Evolutionary conservation across 768 basidiomycete genomes (phyloP).

Genomic region (Hygrocybe punicea): DNA sequence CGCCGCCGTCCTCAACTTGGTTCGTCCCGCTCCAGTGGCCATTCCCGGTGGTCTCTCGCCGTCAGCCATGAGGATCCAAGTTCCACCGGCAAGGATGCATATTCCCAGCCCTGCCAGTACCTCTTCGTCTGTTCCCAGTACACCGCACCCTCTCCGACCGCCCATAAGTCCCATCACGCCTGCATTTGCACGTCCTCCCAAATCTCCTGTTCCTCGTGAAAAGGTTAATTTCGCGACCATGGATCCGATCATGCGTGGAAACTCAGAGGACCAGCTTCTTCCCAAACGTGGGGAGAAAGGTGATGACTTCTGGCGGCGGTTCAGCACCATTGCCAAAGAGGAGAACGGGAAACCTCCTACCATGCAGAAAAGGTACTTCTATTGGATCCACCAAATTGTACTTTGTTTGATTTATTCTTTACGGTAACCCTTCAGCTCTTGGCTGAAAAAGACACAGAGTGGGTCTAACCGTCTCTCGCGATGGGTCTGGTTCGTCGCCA

Average conservation of each 20-base stretch:
- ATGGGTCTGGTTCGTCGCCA: constrained; percentile 69
- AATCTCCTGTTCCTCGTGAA: constrained; percentile 26
- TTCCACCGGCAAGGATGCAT: constrained; percentile 9
- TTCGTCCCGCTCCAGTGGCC: constrained; percentile 45
- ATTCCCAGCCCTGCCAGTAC: constrained; percentile 10
- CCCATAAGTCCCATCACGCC: constrained; percentile 78
- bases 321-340: constrained; percentile 77
- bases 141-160: constrained; percentile 72
- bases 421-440: constrained; percentile 41
- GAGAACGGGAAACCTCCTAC: constrained; percentile 42
- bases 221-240: constrained; percentile 31
- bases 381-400: background rate
- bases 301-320: constrained; percentile 84
- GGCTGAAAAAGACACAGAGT: constrained; percentile 63
- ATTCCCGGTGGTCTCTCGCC: constrained; percentile 28
- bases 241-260: constrained; percentile 61
- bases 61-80: constrained; percentile 11
- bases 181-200: constrained; percentile 65
- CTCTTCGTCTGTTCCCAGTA: constrained; percentile 39
- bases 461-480: constrained; percentile 52
- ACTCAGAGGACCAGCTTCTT: constrained; percentile 63
- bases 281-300: constrained; percentile 69
- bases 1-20: constrained; percentile 59
- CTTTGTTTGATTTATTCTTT: background rate
- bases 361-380: constrained; percentile 47